Base-by-base conservation (phyloP, 208 protist species). In the Polymyxa betae region DNA sequence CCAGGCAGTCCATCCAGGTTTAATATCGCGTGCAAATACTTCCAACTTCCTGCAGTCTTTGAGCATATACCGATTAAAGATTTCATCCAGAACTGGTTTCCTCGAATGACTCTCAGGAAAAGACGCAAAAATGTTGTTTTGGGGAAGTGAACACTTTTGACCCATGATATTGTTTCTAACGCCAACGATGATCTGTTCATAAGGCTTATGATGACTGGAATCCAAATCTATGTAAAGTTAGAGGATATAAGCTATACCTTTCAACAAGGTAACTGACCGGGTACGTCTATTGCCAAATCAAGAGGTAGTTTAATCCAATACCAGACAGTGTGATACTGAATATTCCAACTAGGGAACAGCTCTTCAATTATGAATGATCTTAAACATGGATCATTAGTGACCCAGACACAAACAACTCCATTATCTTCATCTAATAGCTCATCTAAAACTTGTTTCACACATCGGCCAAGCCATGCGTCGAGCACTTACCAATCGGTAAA, bases 171-270 rank as follows among this genome's bases (percentile, higher is more conserved):
- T 5, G n/a, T 35, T 20, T 66, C 54, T 66, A 29, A 16, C 16
- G n/a, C 72, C 72, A 35, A 82, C 5, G 16, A 82, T n/a, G 35
- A 82, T 35, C n/a, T 82, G 72, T 43, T 82, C 72, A 82, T 82
- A 82, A 20, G 72, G 72, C 40, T 82, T 82, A 43, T 82, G 72
- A 43, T 82, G 72, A 35, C 72, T 20, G 35, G 35, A 5, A 43
- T n/a, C 35, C 12, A 82, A 38, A 82, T 82, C 72, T 82, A n/a
- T 40, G 40, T n/a, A 82, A 60, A 29, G 5, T 60, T 60, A 60
- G 12, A 60, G 49, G 49, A 60, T 60, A 60, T 60, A 60, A 24
- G 5, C 5, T 24, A 60, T 29, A 5, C 12, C 49, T 24, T 29
- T 60, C 12, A 24, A 60, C 24, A 24, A 60, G 5, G 5, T 24